Conservation (phyloP, 345 rosid genomes). For the Sapria himalayana region DNA sequence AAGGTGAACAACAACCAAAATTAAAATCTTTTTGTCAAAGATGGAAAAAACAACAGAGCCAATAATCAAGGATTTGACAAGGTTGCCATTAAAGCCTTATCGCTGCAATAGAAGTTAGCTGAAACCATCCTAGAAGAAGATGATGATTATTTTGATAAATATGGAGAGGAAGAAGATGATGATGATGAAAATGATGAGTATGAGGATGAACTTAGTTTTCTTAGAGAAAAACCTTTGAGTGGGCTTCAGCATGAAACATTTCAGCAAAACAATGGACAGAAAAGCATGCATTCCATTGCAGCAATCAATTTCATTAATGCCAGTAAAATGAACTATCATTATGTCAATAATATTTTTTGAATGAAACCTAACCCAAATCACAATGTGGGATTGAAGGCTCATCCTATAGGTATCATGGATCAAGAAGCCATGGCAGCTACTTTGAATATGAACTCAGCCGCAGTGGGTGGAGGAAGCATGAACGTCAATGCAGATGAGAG, state of each 20-base stretch:
- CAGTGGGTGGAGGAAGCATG: constrained; percentile 11
- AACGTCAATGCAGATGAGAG: too few relatives aligned
- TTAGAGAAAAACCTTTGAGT: constrained; percentile 13
- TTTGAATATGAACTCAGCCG: constrained; percentile 28
- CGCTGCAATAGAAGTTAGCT: constrained; percentile 24
- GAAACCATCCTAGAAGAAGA: constrained; percentile 20
- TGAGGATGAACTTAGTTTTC: constrained; percentile 18
- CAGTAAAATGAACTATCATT: constrained; percentile 16
- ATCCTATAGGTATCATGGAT: constrained; percentile 21
- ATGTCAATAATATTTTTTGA: constrained; percentile 16
- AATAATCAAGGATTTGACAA: constrained; percentile 27
- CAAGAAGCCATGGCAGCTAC: constrained; percentile 27
- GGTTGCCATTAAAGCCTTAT: constrained; percentile 21
- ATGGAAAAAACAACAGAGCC: constrained; percentile 20
- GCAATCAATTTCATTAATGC: constrained; percentile 9
- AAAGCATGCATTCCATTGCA: constrained; percentile 13
- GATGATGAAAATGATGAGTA: too few relatives aligned
- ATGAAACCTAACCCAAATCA: constrained; percentile 43
- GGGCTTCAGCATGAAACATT: constrained; percentile 18
- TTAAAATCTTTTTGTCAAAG: constrained; percentile 20
- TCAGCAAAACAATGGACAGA: constrained; percentile 23
- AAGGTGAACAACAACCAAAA: constrained; percentile 23
- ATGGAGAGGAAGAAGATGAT: constrained; percentile 17
- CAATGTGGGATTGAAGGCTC: constrained; percentile 16
- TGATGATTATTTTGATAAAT: constrained; percentile 21